phyloP scores from a whole-genome alignment of 2,329 filamentous ascomycete species.

The Rhinocladiella similis region DNA sequence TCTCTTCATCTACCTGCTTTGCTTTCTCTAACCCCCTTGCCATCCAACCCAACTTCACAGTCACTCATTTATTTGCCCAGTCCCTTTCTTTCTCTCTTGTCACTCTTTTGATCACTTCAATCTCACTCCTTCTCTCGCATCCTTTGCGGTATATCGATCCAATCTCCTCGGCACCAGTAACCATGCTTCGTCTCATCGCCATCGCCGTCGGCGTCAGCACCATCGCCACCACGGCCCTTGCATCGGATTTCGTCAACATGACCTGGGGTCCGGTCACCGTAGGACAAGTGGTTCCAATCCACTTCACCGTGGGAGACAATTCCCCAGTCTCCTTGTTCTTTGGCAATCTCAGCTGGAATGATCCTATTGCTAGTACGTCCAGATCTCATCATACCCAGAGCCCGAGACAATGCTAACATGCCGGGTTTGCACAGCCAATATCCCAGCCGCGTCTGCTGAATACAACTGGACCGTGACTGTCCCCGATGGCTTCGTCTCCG shows the following conservation, averaged over 20 bases:
- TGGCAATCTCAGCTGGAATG: constrained; percentile 21
- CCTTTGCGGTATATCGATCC: neutral
- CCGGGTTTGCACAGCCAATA: constrained; percentile 10
- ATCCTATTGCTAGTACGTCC: constrained; percentile 23
- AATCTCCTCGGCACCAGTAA: neutral
- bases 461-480: constrained; percentile 24
- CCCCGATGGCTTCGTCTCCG: constrained; percentile 20
- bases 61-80: constrained; percentile 5
- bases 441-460: constrained; percentile 9
- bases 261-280: constrained; percentile 20
- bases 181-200: constrained; percentile 11
- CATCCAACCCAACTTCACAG: neutral
- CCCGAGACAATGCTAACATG: neutral
- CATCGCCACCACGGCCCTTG: constrained; percentile 20
- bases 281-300: constrained; percentile 23
- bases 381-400: neutral
- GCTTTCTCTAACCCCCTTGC: too few species aligned
- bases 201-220: constrained; percentile 19
- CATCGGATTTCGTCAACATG: constrained; percentile 21
- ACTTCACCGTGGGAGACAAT: constrained; percentile 22
- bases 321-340: constrained; percentile 21
- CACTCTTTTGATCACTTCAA: constrained; percentile 5
- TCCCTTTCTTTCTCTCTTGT: neutral
- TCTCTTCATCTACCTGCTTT: too few species aligned
- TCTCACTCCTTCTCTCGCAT: neutral